Base-by-base conservation (phyloP, 331 rosid genomes). In the Stylosanthes scabra region DNA sequence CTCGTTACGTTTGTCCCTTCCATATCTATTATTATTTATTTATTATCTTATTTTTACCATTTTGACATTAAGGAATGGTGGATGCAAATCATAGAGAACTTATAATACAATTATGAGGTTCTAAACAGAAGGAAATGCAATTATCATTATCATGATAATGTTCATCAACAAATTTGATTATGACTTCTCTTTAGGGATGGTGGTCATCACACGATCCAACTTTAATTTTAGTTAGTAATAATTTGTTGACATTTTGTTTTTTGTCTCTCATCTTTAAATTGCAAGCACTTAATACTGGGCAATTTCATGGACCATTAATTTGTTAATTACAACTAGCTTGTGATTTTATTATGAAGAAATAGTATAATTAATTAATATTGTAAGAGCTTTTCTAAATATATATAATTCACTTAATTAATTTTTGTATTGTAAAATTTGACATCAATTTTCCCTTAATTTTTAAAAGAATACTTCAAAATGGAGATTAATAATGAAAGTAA, bases 51-150 rank as follows among this genome's bases (percentile, higher is more conserved):
- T 37, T 59, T 67, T 67, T 45, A 34, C 40, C 14, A 10, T 62
- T 56, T 68, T 11, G 25, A 51, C 11, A 3, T 9, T 42, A 15
- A 27, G 6, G 37, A 67, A 16, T 34, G 66, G 34, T 27, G 47
- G 58, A 49, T 69, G 65, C 13, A 61, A 40, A 76, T 50, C 12
- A 69, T 11, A 7, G 63, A 68, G 42, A 66, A 27, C 68, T 46
- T n/a, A 25, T 15, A 71, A 6, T 27, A 27, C 25, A 34, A 56
- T 34, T 52, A 3, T 16, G 37, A 62, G 52, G 2, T 29, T 44
- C 46, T 2, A 45, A 54, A 54, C 59, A 60, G 50, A 9, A 60
- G 50, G 7, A 1, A 76, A 76, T n/a, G 7, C 28, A 12, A n/a
- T 15, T 5, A 37, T 20, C 25, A 20, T 39, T 8, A 40, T n/a